Evolutionary conservation across 116 monocot species (phyloP).

Genomic region (Dioscorea cayenensis): DNA sequence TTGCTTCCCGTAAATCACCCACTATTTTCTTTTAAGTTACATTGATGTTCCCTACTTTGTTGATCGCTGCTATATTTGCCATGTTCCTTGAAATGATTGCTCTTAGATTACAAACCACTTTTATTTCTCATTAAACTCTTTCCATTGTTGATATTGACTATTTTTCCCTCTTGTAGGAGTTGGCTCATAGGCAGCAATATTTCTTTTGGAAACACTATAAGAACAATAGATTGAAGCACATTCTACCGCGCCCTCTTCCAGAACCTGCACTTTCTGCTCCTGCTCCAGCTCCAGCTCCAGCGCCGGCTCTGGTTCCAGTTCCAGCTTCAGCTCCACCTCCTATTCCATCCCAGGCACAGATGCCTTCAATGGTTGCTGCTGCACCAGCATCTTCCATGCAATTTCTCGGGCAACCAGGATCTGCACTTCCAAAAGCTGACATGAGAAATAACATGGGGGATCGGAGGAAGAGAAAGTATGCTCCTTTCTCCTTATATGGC

Average conservation of each 20-base stretch:
- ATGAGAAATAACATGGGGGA: constrained; percentile 66
- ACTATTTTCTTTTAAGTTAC: too few relatives aligned
- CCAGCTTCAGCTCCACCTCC: constrained; percentile 16
- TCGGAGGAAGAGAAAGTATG: constrained; percentile 94
- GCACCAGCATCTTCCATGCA: constrained; percentile 55
- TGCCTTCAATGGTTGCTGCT: constrained; percentile 28
- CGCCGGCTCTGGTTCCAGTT: constrained; percentile 22
- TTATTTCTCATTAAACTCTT: not conserved
- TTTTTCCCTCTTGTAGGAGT: constrained; percentile 45
- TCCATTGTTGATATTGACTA: not conserved
- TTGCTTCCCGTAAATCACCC: too few relatives aligned
- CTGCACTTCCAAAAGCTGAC: constrained; percentile 59
- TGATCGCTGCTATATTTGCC: too few relatives aligned
- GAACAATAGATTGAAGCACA: constrained; percentile 95
- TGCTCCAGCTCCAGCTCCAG: constrained; percentile 21
- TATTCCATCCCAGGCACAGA: constrained; percentile 15
- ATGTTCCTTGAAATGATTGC: not conserved
- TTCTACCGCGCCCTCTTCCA: constrained; percentile 75
- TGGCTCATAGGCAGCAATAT: constrained; percentile 95
- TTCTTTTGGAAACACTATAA: constrained; percentile 97
- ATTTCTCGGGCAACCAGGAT: constrained; percentile 46
- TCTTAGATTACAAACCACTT: not conserved
- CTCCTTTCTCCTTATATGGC: not conserved
- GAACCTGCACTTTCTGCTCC: constrained; percentile 45
- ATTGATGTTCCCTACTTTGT: too few relatives aligned